phyloP scores from a whole-genome alignment of 1,284 basidiomycete genomes.

The Melampsora larici-populina region DNA sequence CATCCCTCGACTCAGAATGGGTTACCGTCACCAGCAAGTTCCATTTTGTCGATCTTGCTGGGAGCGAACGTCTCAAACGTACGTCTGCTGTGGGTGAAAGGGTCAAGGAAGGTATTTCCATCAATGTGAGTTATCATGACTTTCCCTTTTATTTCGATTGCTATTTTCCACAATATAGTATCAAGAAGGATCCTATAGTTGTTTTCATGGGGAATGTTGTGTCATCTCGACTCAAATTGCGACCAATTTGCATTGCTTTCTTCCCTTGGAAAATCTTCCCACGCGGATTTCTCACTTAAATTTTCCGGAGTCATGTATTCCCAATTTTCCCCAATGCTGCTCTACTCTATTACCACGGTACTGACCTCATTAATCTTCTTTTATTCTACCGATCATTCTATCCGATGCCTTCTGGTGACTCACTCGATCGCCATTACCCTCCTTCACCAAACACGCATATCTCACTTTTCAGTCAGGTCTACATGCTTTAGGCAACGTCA shows the following conservation, averaged over 20 bases:
- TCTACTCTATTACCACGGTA: too few relatives aligned
- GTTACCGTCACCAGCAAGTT: slow-evolving; percentile 89
- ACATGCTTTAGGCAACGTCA: slow-evolving; percentile 94
- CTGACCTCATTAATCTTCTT: background rate
- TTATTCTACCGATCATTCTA: background rate
- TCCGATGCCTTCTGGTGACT: background rate
- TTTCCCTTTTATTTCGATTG: slow-evolving; percentile 22
- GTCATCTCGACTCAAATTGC: background rate
- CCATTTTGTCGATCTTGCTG: slow-evolving; percentile 96
- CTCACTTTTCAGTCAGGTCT: slow-evolving; percentile 86
- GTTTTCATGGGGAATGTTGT: background rate
- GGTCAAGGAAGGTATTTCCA: slow-evolving; percentile 78
- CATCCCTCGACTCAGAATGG: slow-evolving; percentile 67
- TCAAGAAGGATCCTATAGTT: background rate
- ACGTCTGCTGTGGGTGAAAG: slow-evolving; percentile 89
- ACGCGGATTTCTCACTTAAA: background rate
- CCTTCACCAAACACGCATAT: slow-evolving; percentile 56
- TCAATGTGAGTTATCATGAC: slow-evolving; percentile 53
- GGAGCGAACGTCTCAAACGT: slow-evolving; percentile 89
- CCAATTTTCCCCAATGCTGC: too few relatives aligned
- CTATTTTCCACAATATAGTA: background rate
- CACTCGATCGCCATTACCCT: background rate
- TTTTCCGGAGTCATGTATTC: too few relatives aligned
- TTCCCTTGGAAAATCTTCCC: background rate
- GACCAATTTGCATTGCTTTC: too few relatives aligned